These are phyloP conservation scores for Hypoxylon trugodes DNA, from an alignment of 495 filamentous ascomycete species.

Conservation along the genomic window DNA sequence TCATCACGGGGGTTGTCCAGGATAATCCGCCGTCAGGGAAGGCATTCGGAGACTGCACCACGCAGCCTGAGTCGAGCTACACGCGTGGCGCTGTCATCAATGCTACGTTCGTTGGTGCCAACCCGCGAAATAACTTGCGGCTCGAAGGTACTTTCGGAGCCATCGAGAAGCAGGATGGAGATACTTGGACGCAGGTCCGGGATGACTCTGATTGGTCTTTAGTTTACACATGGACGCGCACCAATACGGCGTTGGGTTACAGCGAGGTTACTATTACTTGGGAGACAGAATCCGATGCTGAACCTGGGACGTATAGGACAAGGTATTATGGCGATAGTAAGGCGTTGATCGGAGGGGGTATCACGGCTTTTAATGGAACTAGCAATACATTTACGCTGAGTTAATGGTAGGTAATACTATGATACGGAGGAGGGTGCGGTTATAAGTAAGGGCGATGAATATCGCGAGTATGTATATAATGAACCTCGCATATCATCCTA, in stretches of 20 bases:
- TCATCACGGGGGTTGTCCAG: conserved; percentile 82
- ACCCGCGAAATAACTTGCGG: conserved; percentile 87
- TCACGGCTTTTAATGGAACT: conserved; percentile 76
- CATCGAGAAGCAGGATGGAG: conserved; percentile 69
- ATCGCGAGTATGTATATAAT: too few species aligned
- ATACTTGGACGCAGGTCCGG: conserved; percentile 72
- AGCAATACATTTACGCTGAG: conserved; percentile 67
- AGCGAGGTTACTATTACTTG: conserved; percentile 82
- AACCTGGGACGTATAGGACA: conserved; percentile 77
- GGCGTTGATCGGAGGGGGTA: conserved; percentile 63
- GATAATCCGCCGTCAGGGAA: conserved; percentile 73
- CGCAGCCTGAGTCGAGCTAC: conserved; percentile 66
- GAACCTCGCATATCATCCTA: too few species aligned
- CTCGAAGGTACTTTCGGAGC: conserved; percentile 83
- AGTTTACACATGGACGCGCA: conserved; percentile 83
- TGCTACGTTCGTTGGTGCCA: conserved; percentile 84
- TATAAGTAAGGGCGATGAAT: too few species aligned
- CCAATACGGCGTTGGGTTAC: conserved; percentile 72
- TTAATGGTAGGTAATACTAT: too few species aligned
- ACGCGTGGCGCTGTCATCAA: conserved; percentile 68
- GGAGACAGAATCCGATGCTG: conserved; percentile 69
- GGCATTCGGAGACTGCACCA: conserved; percentile 73
- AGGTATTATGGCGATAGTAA: conserved; percentile 90
- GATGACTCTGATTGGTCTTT: conserved; percentile 83
- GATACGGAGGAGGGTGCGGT: too few species aligned